Evolutionary conservation across 1,284 basidiomycete genomes (phyloP).

Genomic region (Ceratobasidium sp.): DNA sequence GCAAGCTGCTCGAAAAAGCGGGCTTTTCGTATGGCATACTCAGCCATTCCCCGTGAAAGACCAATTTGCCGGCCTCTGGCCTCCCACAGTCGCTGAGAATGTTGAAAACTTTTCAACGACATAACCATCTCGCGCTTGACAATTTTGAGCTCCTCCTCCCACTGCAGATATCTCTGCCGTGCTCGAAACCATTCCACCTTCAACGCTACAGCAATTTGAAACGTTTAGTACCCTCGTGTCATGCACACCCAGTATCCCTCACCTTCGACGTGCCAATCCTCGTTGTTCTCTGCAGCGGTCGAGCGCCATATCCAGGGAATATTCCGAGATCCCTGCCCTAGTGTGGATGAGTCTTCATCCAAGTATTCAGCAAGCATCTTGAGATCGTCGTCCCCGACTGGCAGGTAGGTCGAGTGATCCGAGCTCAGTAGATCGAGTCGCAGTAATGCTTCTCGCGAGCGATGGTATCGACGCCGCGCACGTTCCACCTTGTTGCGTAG

Average conservation of each 20-base stretch:
- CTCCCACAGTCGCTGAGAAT: not conserved
- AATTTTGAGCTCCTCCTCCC: conserved; percentile 21
- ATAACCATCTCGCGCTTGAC: conserved; percentile 24
- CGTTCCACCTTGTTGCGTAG: not conserved
- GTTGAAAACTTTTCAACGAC: not conserved
- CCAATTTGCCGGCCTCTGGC: not conserved
- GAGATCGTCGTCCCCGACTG: not conserved
- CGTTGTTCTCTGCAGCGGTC: not conserved
- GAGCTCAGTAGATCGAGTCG: not conserved
- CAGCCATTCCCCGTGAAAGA: not conserved
- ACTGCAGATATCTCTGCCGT: conserved; percentile 14
- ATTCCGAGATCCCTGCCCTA: not conserved
- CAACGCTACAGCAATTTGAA: conserved; percentile 4
- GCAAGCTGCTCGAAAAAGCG: not conserved
- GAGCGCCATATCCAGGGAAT: conserved; percentile 27
- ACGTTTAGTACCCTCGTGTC: not conserved
- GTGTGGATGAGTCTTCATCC: not conserved
- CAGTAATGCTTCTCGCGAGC: conserved; percentile 5
- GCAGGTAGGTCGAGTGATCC: not conserved
- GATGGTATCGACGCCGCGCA: not conserved
- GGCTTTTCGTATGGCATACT: not conserved
- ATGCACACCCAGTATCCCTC: not conserved
- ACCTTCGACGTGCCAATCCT: conserved; percentile 21
- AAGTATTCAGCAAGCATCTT: not conserved
- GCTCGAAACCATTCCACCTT: conserved; percentile 26